Base-by-base conservation (phyloP, 179 eudicot species). In the Spergularia azorica region DNA sequence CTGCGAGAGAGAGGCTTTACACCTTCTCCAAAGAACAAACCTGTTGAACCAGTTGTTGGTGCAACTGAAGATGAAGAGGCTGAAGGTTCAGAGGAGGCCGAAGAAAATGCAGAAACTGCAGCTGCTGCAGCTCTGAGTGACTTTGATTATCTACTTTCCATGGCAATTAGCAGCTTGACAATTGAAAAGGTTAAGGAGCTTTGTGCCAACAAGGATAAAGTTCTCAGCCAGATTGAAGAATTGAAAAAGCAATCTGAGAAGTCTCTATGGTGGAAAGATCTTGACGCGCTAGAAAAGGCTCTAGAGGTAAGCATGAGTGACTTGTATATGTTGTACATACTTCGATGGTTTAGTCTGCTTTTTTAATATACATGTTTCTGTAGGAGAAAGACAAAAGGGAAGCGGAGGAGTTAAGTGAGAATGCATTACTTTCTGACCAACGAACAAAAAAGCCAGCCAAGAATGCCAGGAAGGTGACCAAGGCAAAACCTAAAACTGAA, bases 101-200 rank as follows among this genome's bases (percentile, higher is more conserved):
- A 63, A 20, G 79, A 70, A 26, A 43, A n/a, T 56, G 9, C 73
- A 26, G 78, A 61, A 39, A 75, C 21, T 65, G 63, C 63, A 41
- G 71, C 76, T 46, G 75, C 58, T 58, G 77, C 82, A 14, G 75
- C 73, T 55, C 79, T 83, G 20, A 81, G 89, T 72, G 96, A 95
- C 79, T 95, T 84, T 72, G 97, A 93, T 71, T 95, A 95, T 84
- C 86, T 95, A 57, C 77, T 95, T 55, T 82, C 88, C 10, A 83
- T 95, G 95, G 72, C 96, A 38, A 93, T 95, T 71, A 90, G 87
- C 32, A 81, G 87, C 67, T 82, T 95, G 83, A 93, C 98, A 2
- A 70, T 36, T 36, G 39, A 36, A 36, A 36, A 87, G 77, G 88
- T 90, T 74, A 71, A 90, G 62, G 89, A 90, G 80, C 86, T 95